Evolutionary conservation across 306 rosid species (phyloP).

Genomic region (Cucumis melo): DNA sequence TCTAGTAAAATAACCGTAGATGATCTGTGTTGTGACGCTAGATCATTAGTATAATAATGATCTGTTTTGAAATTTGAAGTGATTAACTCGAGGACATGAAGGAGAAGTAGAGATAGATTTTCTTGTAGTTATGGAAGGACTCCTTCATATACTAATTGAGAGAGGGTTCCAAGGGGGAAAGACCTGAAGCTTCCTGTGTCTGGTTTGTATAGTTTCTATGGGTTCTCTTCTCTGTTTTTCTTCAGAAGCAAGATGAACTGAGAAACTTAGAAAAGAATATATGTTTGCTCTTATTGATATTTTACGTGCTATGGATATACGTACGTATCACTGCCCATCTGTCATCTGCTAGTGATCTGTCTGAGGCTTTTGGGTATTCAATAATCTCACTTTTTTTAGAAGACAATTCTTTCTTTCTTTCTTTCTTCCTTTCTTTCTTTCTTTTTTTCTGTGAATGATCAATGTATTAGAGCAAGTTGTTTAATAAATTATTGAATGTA

Average conservation of each 20-base stretch:
- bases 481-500: conserved; percentile 1
- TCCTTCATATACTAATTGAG: not conserved
- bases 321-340: not conserved
- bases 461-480: not conserved
- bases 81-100: not conserved
- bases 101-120: not conserved
- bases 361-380: not conserved
- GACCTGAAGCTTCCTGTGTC: not conserved
- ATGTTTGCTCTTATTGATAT: not conserved
- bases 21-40: not conserved
- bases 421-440: not conserved
- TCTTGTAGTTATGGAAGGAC: not conserved
- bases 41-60: not conserved
- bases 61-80: not conserved
- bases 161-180: not conserved
- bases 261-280: not conserved
- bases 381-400: not conserved
- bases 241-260: not conserved
- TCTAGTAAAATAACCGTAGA: not conserved
- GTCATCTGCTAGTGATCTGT: not conserved
- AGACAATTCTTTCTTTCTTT: not conserved
- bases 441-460: too few relatives aligned
- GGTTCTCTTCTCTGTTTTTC: not conserved
- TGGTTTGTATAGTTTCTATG: not conserved
- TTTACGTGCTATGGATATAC: not conserved